These are phyloP conservation scores for Aphanocladium album DNA, from an alignment of 2,329 filamentous ascomycete species.

Conservation along the genomic window DNA sequence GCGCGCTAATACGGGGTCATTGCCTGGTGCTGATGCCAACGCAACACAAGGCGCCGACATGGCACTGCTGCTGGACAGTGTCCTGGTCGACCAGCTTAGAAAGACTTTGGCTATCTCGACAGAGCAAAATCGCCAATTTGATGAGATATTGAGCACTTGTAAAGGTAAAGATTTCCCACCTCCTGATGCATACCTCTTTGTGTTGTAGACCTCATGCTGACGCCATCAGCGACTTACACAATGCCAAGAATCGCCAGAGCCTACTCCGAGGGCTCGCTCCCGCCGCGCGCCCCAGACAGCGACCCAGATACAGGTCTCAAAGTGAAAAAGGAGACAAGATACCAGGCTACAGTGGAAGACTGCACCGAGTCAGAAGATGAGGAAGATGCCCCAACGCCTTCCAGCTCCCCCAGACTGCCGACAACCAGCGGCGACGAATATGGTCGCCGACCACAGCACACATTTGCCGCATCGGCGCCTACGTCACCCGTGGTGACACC, in stretches of 20 bases:
- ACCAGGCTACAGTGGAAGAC: slow-evolving; percentile 9
- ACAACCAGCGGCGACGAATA: not conserved
- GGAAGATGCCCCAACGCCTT: not conserved
- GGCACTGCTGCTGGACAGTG: not conserved
- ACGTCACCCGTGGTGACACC: not conserved
- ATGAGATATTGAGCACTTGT: not conserved
- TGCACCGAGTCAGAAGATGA: slow-evolving; percentile 6
- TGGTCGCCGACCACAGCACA: not conserved
- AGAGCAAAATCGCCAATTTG: not conserved
- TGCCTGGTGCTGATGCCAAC: not conserved
- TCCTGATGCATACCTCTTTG: not conserved
- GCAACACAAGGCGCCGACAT: not conserved
- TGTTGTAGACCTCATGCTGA: not conserved
- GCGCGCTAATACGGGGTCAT: not conserved
- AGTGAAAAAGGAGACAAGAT: not conserved
- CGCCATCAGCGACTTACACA: not conserved
- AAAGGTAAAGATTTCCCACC: not conserved
- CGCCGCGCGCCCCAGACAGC: not conserved
- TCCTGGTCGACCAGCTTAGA: not conserved
- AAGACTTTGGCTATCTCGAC: not conserved
- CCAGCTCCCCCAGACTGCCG: not conserved
- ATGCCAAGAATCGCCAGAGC: not conserved
- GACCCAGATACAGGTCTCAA: not conserved
- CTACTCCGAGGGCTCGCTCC: slow-evolving; percentile 2
- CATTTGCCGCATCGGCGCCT: not conserved